Evolutionary conservation across 179 eudicot genomes (phyloP).

Genomic region (Sideroxylon spinosum): DNA sequence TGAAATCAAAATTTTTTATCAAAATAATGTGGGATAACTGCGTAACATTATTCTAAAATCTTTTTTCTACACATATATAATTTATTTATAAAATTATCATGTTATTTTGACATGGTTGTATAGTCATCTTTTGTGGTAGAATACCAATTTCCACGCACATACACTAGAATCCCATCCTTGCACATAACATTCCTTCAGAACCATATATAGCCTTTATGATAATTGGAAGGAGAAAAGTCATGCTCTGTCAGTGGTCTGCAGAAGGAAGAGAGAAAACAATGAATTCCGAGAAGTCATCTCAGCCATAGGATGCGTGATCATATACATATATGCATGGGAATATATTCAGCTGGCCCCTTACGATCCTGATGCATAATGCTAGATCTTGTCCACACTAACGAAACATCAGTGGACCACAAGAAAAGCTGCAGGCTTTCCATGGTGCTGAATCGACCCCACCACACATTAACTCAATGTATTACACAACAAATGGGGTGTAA

Average conservation of each 20-base stretch:
- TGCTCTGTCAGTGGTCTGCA: conserved; percentile 6
- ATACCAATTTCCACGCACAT: too few species aligned
- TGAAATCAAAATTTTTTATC: too few species aligned
- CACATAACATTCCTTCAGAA: not conserved
- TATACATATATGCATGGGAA: not conserved
- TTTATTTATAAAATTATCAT: too few species aligned
- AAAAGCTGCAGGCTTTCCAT: conserved; percentile 30
- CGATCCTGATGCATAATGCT: conserved; percentile 40
- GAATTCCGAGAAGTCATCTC: not conserved
- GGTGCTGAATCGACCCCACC: conserved; percentile 34
- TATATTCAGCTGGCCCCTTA: conserved; percentile 28
- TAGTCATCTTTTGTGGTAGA: too few species aligned
- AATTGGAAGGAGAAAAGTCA: conserved; percentile 12
- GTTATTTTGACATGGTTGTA: too few species aligned
- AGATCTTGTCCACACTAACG: conserved; percentile 57
- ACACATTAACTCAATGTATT: not conserved
- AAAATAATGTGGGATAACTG: too few species aligned
- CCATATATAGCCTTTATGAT: not conserved
- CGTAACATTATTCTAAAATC: too few species aligned
- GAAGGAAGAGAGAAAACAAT: not conserved
- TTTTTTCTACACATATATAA: too few species aligned
- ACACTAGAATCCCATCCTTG: too few species aligned
- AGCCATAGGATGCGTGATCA: conserved; percentile 14
- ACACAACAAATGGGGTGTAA: not conserved
- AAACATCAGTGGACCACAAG: conserved; percentile 43